Evolutionary conservation across 441 rosid genomes (phyloP).

Genomic region (Erodium texanum): DNA sequence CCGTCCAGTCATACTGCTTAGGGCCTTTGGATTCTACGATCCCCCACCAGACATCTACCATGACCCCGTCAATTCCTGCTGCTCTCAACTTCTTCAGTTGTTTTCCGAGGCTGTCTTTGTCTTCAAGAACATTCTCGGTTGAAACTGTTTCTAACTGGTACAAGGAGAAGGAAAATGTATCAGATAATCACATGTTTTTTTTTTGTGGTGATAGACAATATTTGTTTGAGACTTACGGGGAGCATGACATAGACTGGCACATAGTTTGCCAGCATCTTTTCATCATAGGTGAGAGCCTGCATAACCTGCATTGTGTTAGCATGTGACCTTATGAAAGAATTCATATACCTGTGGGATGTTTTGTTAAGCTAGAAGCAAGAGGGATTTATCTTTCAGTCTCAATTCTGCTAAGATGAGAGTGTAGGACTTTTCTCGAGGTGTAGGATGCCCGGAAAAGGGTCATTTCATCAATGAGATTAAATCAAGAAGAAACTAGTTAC

Average conservation of each 20-base stretch:
- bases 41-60: slow-evolving; percentile 86
- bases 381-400: not conserved
- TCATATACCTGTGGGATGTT: not conserved
- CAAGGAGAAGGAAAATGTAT: not conserved
- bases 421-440: not conserved
- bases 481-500: too few species aligned
- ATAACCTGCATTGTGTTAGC: slow-evolving; percentile 1
- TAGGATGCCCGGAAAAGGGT: not conserved
- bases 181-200: not conserved
- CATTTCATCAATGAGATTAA: too few species aligned
- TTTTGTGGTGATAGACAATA: not conserved
- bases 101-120: slow-evolving; percentile 28
- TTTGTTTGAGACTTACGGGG: slow-evolving; percentile 66
- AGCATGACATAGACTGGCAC: slow-evolving; percentile 76
- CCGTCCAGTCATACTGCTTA: slow-evolving; percentile 51
- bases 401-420: not conserved
- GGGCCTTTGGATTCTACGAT: slow-evolving; percentile 52
- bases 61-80: slow-evolving; percentile 64
- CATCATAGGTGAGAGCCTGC: slow-evolving; percentile 36
- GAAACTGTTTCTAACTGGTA: slow-evolving; percentile 52
- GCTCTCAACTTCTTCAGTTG: slow-evolving; percentile 53
- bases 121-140: slow-evolving; percentile 36
- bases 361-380: not conserved
- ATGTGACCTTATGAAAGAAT: not conserved
- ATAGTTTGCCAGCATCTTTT: slow-evolving; percentile 49